Conservation (phyloP, 148 eudicot species). For the Rhododendron williamsianum region DNA sequence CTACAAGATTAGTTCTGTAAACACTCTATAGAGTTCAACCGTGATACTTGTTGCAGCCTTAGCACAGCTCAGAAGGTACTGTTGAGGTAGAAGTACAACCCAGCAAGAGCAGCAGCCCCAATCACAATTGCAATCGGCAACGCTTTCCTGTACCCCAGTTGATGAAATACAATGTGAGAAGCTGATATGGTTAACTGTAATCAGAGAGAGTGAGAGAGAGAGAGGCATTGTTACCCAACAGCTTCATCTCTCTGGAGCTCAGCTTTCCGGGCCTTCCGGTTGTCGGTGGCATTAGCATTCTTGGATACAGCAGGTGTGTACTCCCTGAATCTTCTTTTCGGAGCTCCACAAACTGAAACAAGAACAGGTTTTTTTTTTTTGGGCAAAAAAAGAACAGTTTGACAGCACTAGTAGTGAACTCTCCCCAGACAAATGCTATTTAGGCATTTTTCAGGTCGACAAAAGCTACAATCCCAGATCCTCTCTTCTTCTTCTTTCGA, state of each 20-base stretch:
- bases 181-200: background rate
- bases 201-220: background rate
- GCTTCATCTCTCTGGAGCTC: conserved; percentile 76
- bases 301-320: conserved; percentile 59
- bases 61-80: conserved; percentile 27
- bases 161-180: background rate
- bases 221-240: conserved; percentile 50
- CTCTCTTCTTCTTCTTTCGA: no score
- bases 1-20: background rate
- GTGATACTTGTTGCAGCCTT: background rate
- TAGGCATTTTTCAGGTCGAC: background rate
- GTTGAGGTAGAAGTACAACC: conserved; percentile 73
- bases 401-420: background rate
- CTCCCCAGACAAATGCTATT: background rate
- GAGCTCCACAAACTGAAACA: conserved; percentile 88
- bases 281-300: conserved; percentile 58
- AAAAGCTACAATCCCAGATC: no score
- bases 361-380: no score
- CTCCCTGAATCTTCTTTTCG: conserved; percentile 80
- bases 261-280: conserved; percentile 75
- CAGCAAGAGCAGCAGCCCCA: conserved; percentile 66
- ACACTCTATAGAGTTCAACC: background rate
- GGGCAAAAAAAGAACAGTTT: conserved; percentile 1
- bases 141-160: conserved; percentile 47
- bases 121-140: conserved; percentile 72